These are phyloP conservation scores for Sphagnum magellanicum DNA, from an alignment of 228 moss, liverwort and hornwort genomes.

Conservation along the genomic window DNA sequence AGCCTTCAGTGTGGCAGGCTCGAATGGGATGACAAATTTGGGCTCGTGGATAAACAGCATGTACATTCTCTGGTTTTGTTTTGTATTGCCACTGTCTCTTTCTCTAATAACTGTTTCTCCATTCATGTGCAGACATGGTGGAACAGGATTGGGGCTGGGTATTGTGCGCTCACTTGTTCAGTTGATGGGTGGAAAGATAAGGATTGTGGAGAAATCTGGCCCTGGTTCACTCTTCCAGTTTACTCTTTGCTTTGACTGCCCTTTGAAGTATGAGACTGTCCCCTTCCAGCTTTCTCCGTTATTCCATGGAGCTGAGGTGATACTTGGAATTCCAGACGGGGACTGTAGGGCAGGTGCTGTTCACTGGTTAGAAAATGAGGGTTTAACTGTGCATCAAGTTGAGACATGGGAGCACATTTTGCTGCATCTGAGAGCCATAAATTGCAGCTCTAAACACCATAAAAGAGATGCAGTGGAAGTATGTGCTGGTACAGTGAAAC, in stretches of 20 bases:
- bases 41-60: too few species aligned
- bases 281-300: slow-evolving; percentile 25
- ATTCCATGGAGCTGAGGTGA: slow-evolving; percentile 48
- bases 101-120: not conserved
- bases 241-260: slow-evolving; percentile 49
- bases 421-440: slow-evolving; percentile 41
- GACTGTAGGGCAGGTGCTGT: slow-evolving; percentile 58
- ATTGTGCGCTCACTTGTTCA: slow-evolving; percentile 71
- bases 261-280: slow-evolving; percentile 20
- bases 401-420: slow-evolving; percentile 55
- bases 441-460: slow-evolving; percentile 14
- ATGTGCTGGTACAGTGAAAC: slow-evolving; percentile 12
- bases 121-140: slow-evolving; percentile 50
- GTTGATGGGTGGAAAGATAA: slow-evolving; percentile 67
- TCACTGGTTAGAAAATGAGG: slow-evolving; percentile 55
- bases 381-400: slow-evolving; percentile 49
- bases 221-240: slow-evolving; percentile 65
- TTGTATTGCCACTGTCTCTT: not conserved
- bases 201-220: slow-evolving; percentile 64
- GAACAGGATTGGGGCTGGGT: slow-evolving; percentile 68
- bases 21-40: too few species aligned
- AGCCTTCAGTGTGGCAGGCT: too few species aligned
- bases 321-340: slow-evolving; percentile 57
- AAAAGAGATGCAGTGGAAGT: not conserved
- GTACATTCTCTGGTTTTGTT: too few species aligned